phyloP scores from a whole-genome alignment of 2,329 filamentous ascomycete species.

The Ceratocystis ficicola region DNA sequence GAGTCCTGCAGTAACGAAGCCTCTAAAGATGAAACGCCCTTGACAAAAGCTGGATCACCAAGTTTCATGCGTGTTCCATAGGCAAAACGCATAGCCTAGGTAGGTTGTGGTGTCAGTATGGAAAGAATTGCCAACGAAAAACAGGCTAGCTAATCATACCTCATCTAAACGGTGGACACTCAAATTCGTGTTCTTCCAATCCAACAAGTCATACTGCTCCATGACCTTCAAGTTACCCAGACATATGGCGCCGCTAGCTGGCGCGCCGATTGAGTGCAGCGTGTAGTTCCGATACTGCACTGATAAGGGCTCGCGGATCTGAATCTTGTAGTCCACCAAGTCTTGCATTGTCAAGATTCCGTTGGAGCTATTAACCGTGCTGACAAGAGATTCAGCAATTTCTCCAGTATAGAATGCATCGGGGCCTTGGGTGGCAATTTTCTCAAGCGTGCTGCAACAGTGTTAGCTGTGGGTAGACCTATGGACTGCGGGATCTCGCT shows the following conservation, averaged over 20 bases:
- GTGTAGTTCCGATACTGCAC: conserved; percentile 59
- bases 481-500: neutral
- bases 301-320: conserved; percentile 49
- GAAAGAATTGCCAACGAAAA: no score
- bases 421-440: conserved; percentile 59
- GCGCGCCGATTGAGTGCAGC: conserved; percentile 57
- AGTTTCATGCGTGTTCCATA: conserved; percentile 70
- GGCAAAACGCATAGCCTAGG: conserved; percentile 64
- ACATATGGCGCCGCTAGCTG: conserved; percentile 65
- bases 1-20: conserved; percentile 50
- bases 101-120: neutral
- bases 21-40: conserved; percentile 46
- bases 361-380: conserved; percentile 52
- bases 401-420: conserved; percentile 63
- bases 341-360: conserved; percentile 82
- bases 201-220: conserved; percentile 56
- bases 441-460: conserved; percentile 49
- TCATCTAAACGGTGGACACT: conserved; percentile 76
- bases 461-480: neutral
- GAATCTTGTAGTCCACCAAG: conserved; percentile 58
- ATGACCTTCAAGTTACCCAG: conserved; percentile 70
- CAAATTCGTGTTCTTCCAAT: conserved; percentile 45
- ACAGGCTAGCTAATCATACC: neutral
- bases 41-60: conserved; percentile 68
- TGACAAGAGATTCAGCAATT: conserved; percentile 62